phyloP scores from a whole-genome alignment of 2,329 filamentous ascomycete genomes.

The Colletotrichum sp. region DNA sequence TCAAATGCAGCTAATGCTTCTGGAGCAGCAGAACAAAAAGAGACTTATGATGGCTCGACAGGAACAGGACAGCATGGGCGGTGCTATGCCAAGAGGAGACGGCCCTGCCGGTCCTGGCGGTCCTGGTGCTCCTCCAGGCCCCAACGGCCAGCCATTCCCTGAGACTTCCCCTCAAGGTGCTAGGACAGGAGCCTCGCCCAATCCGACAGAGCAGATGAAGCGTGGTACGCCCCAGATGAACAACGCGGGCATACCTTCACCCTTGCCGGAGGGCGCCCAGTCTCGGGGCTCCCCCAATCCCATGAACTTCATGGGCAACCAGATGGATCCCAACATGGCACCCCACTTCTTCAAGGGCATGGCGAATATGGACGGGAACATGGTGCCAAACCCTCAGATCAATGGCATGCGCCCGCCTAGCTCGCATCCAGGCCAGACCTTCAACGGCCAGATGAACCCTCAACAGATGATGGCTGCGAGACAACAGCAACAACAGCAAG shows the following conservation, averaged over 20 bases:
- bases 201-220: constrained; percentile 80
- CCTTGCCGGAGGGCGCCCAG: constrained; percentile 71
- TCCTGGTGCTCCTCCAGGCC: constrained; percentile 58
- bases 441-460: constrained; percentile 63
- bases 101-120: constrained; percentile 58
- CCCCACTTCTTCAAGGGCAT: constrained; percentile 66
- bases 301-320: constrained; percentile 67
- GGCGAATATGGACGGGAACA: constrained; percentile 58
- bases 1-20: constrained; percentile 87
- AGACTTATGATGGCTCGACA: constrained; percentile 82
- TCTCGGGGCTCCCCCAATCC: constrained; percentile 70
- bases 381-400: constrained; percentile 60
- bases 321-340: constrained; percentile 66
- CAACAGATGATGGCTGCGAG: constrained; percentile 64
- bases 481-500: constrained; percentile 38
- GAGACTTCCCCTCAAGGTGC: constrained; percentile 74
- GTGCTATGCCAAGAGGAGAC: constrained; percentile 53
- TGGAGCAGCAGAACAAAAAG: constrained; percentile 90
- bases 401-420: constrained; percentile 73
- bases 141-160: constrained; percentile 69
- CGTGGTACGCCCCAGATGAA: constrained; percentile 77
- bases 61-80: constrained; percentile 70
- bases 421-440: constrained; percentile 66
- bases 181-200: constrained; percentile 75
- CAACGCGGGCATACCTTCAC: constrained; percentile 72